phyloP scores from a whole-genome alignment of 2,329 filamentous ascomycete genomes.

The Fusarium brevicatenulatum region DNA sequence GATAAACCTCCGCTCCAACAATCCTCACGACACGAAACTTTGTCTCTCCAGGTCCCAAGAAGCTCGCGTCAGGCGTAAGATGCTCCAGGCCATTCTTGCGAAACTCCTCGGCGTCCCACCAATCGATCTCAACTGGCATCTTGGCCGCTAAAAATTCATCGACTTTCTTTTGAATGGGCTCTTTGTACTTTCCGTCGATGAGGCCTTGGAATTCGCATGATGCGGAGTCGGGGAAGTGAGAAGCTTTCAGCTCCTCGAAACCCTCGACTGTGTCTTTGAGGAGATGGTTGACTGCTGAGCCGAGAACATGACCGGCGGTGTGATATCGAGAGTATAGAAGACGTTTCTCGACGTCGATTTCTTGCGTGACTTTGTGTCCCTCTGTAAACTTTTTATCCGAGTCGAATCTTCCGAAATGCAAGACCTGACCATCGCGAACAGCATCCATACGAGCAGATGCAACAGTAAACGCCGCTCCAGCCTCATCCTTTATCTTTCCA shows the following conservation, averaged over 20 bases:
- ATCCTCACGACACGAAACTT: conserved; percentile 76
- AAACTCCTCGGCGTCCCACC: conserved; percentile 74
- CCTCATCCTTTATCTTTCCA: conserved; percentile 61
- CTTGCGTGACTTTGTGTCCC: conserved; percentile 62
- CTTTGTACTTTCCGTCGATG: conserved; percentile 72
- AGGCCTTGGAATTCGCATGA: conserved; percentile 74
- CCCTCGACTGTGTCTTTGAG: conserved; percentile 60
- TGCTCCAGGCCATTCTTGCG: conserved; percentile 61
- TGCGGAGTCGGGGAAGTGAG: conserved; percentile 75
- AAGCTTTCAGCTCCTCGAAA: conserved; percentile 76
- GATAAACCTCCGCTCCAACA: conserved; percentile 74
- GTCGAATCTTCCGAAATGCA: conserved; percentile 73
- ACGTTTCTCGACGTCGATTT: conserved; percentile 69
- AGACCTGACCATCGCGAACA: conserved; percentile 62
- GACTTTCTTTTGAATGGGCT: conserved; percentile 68
- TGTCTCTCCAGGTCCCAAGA: conserved; percentile 48
- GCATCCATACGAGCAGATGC: conserved; percentile 66
- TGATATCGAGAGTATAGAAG: conserved; percentile 74
- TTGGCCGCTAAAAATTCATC: conserved; percentile 66
- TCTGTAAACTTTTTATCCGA: conserved; percentile 48
- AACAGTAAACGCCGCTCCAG: conserved; percentile 58
- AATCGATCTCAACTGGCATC: conserved; percentile 69
- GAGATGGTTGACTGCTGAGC: conserved; percentile 71
- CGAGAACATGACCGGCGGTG: conserved; percentile 78
- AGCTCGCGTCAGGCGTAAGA: conserved; percentile 61